Evolutionary conservation across 2,329 filamentous ascomycete genomes (phyloP).

Genomic region (Pseudonectria foliicola): DNA sequence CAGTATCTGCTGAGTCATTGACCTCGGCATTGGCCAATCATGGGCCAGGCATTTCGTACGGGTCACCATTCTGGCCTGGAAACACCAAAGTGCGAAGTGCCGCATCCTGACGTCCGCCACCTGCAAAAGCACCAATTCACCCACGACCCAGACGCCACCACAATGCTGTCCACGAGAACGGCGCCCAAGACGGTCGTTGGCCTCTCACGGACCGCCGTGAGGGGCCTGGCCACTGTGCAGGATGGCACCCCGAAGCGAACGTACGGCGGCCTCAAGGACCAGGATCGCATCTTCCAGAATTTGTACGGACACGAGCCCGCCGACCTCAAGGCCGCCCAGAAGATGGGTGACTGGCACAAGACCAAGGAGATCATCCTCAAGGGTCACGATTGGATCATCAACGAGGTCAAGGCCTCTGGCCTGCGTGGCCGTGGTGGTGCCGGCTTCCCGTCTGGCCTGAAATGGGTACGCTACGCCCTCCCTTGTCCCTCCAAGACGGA

Average conservation of each 20-base stretch:
- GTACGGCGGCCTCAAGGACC: constrained; percentile 85
- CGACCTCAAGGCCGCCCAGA: constrained; percentile 89
- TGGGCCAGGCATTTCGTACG: constrained; percentile 28
- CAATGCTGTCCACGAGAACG: constrained; percentile 40
- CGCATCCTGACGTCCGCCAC: constrained; percentile 26
- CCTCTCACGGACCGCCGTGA: constrained; percentile 41
- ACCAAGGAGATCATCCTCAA: constrained; percentile 97
- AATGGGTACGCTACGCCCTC: constrained; percentile 68
- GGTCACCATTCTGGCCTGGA: constrained; percentile 25
- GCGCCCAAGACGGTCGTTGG: constrained; percentile 31
- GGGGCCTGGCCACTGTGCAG: constrained; percentile 75
- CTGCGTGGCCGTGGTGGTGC: constrained; percentile 93
- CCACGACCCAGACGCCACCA: constrained; percentile 26
- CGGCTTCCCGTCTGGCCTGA: constrained; percentile 95
- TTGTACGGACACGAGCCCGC: constrained; percentile 88
- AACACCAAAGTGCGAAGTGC: constrained; percentile 33
- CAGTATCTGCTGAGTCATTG: constrained; percentile 21
- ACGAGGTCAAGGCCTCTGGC: constrained; percentile 93
- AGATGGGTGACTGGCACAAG: constrained; percentile 99
- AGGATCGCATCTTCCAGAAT: constrained; percentile 99
- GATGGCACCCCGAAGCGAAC: constrained; percentile 63
- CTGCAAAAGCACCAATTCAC: constrained; percentile 23
- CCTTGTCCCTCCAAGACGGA: neutral
- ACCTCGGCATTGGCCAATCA: constrained; percentile 36
- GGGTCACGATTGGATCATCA: constrained; percentile 98